These are phyloP conservation scores for Thymus quinquecostatus DNA, from an alignment of 257 asterid species.

Conservation along the genomic window DNA sequence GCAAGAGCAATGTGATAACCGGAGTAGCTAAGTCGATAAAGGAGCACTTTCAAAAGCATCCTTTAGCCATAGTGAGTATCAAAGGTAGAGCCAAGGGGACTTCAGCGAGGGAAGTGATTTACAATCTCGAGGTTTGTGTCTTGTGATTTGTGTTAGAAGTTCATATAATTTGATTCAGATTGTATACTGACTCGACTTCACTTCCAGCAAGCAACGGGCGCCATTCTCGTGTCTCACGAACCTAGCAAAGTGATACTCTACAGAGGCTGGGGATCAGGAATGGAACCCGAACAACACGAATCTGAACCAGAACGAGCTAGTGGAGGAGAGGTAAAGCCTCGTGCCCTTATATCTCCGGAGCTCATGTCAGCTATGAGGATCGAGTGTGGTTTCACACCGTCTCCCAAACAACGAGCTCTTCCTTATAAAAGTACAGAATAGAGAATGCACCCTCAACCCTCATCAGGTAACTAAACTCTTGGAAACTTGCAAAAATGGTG, in stretches of 20 bases:
- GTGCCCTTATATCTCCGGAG: constrained; percentile 60
- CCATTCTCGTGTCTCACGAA: constrained; percentile 88
- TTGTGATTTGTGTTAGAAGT: neutral
- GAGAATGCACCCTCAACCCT: neutral
- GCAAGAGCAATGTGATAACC: constrained; percentile 73
- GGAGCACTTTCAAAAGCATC: constrained; percentile 70
- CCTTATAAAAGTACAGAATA: too few species aligned
- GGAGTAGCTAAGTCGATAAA: constrained; percentile 76
- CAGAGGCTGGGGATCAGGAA: constrained; percentile 80
- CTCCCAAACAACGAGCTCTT: constrained; percentile 15
- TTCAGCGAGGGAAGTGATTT: constrained; percentile 81
- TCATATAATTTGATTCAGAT: neutral
- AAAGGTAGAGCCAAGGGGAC: constrained; percentile 98
- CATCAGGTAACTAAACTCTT: constrained; percentile 17
- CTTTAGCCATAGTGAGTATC: constrained; percentile 87
- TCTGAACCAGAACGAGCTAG: constrained; percentile 32
- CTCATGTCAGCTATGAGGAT: constrained; percentile 80
- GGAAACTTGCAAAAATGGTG: neutral
- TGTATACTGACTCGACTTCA: constrained; percentile 11
- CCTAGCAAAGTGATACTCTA: constrained; percentile 94
- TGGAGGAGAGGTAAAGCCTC: constrained; percentile 35
- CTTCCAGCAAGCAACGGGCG: constrained; percentile 89
- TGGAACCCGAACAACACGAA: constrained; percentile 32
- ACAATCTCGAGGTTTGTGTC: constrained; percentile 73
- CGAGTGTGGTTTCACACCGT: constrained; percentile 69